phyloP scores from a whole-genome alignment of 73 alveolate species.

The Paramecium octaurelia region DNA sequence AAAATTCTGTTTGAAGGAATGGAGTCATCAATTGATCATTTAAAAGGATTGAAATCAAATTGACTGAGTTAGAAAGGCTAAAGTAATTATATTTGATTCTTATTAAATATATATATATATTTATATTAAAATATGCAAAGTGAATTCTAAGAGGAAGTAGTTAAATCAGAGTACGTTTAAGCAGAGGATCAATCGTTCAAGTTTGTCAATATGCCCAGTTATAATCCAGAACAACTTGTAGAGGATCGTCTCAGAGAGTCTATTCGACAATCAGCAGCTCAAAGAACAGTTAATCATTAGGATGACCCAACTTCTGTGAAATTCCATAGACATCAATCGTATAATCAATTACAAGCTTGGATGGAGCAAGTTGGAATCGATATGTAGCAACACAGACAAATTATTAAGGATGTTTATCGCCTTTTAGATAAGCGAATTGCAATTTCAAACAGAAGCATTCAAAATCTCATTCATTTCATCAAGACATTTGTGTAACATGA shows the following conservation, averaged over 20 bases:
- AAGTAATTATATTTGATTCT: neutral
- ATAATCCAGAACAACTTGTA: constrained; percentile 10
- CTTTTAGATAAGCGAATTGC: neutral
- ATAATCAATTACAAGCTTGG: neutral
- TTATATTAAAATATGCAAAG: neutral
- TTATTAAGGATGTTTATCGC: neutral
- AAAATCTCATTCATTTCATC: neutral
- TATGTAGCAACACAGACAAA: neutral
- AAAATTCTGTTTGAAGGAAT: constrained; percentile 24
- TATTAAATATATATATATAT: neutral
- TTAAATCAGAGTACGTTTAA: constrained; percentile 11
- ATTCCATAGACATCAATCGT: neutral
- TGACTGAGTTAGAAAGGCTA: constrained; percentile 10
- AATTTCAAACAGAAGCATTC: constrained; percentile 29
- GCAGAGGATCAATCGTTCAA: neutral
- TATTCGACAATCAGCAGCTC: neutral
- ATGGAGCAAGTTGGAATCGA: constrained; percentile 2
- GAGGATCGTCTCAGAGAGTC: constrained; percentile 16
- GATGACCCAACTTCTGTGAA: constrained; percentile 22
- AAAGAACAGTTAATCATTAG: neutral
- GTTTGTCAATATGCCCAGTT: neutral
- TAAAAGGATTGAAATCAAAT: neutral
- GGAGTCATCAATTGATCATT: constrained; percentile 32
- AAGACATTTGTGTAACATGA: constrained; percentile 36
- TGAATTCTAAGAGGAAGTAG: neutral